Conservation (phyloP, 129 eudicot genomes). For the Solidago caesia region DNA sequence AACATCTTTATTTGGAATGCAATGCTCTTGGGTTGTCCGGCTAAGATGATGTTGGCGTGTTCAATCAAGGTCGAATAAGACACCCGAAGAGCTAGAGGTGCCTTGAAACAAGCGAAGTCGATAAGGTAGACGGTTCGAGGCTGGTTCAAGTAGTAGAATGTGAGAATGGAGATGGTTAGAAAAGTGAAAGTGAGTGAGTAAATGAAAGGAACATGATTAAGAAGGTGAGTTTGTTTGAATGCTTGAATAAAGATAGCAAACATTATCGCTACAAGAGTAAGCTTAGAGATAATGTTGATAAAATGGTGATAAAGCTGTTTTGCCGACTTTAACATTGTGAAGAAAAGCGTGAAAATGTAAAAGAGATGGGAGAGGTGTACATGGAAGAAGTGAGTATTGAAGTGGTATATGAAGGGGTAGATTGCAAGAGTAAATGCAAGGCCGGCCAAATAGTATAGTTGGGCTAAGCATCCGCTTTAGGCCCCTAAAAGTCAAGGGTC, state of each 20-base stretch:
- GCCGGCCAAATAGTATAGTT: too few species aligned
- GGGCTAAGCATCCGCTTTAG: too few species aligned
- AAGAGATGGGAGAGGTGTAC: too few species aligned
- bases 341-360: neutral
- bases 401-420: too few species aligned
- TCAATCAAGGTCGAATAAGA: neutral
- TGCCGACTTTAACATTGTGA: neutral
- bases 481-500: too few species aligned
- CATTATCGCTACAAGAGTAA: neutral
- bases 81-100: neutral
- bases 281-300: neutral
- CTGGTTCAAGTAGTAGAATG: conserved; percentile 1
- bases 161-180: neutral
- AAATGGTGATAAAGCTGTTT: neutral
- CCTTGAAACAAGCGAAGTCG: neutral
- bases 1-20: conserved; percentile 46
- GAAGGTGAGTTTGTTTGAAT: neutral
- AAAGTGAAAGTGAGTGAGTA: neutral
- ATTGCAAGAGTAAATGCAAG: too few species aligned
- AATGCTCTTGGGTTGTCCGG: conserved; percentile 40
- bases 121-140: neutral
- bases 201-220: neutral
- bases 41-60: conserved; percentile 11
- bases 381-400: too few species aligned
- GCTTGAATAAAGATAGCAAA: neutral